Base-by-base conservation (phyloP, 768 basidiomycete species). In the Phlebiopsis flavidoalba region DNA sequence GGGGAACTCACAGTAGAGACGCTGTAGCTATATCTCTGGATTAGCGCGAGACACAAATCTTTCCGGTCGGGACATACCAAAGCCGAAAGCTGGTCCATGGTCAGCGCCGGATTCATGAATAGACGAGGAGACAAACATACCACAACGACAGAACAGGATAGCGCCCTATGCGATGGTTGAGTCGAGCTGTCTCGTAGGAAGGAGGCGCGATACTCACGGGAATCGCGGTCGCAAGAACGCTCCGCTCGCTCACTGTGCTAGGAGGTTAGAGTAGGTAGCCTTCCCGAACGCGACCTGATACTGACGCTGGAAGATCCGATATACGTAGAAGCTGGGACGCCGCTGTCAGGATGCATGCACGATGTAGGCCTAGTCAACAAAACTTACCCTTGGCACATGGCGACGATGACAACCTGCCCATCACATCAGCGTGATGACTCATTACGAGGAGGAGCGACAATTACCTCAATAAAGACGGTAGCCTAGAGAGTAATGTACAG, bases 241-340 rank as follows among this genome's bases (percentile, higher is more conserved):
- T 53, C 8, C 36, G 11, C n/a, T 45, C 50, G 52, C 61, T 62
- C 19, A 62, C 61, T 62, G 48, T 48, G 17, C 19, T 15, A 8
- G 24, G n/a, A 22, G 48, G 17, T 22, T 49, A 21, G 49, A 48
- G 26, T 6, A 31, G 26, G 26, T 31, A 31, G 26, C 26, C 6
- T 31, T 2, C 26, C 26, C 26, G 26, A 31, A 31, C 26, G 6
- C 26, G 26, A 31, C 26, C 26, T 31, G 26, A 7, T 6, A 54
- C 61, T 12, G 10, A 63, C 57, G 21, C 10, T 60, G 60, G 51
- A 45, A 56, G 26, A 63, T 58, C 4, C 61, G 19, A 6, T 12
- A n/a, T 15, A 63, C 59, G 40, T 49, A 63, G 35, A 59, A 63
- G 15, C 61, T 63, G 43, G 8, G 10, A 19, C 21, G 57, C 31